These are phyloP conservation scores for Dicorynia guianensis DNA, from an alignment of 306 rosid species.

Conservation along the genomic window DNA sequence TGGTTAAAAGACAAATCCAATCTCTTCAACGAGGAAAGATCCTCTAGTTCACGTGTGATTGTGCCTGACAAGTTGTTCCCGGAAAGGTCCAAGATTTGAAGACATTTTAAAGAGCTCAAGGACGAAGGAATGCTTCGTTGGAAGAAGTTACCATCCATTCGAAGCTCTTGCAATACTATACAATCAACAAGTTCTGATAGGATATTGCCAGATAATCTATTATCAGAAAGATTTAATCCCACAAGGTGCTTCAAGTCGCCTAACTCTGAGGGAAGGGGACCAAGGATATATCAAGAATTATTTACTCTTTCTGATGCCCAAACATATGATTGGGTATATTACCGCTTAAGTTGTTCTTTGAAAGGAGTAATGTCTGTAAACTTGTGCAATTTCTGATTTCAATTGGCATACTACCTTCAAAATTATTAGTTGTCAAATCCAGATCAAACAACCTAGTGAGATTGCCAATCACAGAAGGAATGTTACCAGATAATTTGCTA, in stretches of 20 bases:
- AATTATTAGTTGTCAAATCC: neutral
- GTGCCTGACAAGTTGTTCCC: slow-evolving; percentile 39
- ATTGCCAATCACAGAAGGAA: slow-evolving; percentile 33
- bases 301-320: neutral
- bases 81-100: slow-evolving; percentile 39
- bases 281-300: neutral
- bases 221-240: neutral
- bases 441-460: slow-evolving; percentile 31
- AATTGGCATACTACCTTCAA: slow-evolving; percentile 34
- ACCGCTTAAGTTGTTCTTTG: slow-evolving; percentile 23
- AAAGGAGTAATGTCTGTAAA: neutral
- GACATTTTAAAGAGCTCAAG: slow-evolving; percentile 27
- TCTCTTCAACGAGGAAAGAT: neutral
- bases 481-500: slow-evolving; percentile 32
- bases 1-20: slow-evolving; percentile 47
- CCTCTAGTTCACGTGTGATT: slow-evolving; percentile 31
- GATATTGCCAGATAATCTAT: slow-evolving; percentile 41
- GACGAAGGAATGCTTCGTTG: slow-evolving; percentile 3
- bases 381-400: neutral
- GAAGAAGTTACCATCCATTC: slow-evolving; percentile 1
- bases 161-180: neutral
- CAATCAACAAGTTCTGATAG: slow-evolving; percentile 35
- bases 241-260: slow-evolving; percentile 40
- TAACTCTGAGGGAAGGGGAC: slow-evolving; percentile 41
- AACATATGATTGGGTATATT: slow-evolving; percentile 25